phyloP scores from a whole-genome alignment of 108 stramenopile species.

The Thalassiosira profunda region DNA sequence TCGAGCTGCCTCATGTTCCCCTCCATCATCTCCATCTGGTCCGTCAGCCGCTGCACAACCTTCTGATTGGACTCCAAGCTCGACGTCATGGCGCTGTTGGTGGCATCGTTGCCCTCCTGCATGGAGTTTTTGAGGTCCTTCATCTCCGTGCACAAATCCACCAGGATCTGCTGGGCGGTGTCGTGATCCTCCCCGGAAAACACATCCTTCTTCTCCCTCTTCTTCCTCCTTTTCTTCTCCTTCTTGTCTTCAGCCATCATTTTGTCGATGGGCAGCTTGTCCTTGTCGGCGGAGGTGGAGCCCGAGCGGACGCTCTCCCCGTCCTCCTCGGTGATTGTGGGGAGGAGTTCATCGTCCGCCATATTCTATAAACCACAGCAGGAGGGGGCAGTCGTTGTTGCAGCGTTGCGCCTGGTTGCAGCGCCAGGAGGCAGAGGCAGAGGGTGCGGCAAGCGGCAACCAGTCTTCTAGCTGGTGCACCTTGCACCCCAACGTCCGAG shows the following conservation, averaged over 20 bases:
- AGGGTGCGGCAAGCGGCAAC: too few species aligned
- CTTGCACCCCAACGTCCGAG: too few species aligned
- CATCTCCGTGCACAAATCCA: slow-evolving; percentile 53
- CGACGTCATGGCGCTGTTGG: slow-evolving; percentile 14
- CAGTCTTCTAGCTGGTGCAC: too few species aligned
- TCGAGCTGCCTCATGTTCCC: slow-evolving; percentile 41
- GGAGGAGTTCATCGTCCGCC: slow-evolving; percentile 8
- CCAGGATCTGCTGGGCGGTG: slow-evolving; percentile 43
- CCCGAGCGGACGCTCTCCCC: slow-evolving; percentile 18
- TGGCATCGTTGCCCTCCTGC: slow-evolving; percentile 2
- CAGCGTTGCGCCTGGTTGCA: too few species aligned
- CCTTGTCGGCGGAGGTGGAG: slow-evolving; percentile 1
- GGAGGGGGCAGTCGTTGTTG: too few species aligned
- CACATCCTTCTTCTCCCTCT: slow-evolving; percentile 25
- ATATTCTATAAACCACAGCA: too few species aligned
- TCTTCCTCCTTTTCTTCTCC: slow-evolving; percentile 23
- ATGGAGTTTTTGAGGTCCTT: slow-evolving; percentile 39
- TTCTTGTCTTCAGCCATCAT: not conserved
- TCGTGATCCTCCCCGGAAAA: slow-evolving; percentile 16
- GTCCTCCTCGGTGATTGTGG: slow-evolving; percentile 49
- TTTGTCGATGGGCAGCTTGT: not conserved
- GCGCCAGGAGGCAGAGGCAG: too few species aligned
- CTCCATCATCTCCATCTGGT: slow-evolving; percentile 29
- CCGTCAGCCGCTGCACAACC: slow-evolving; percentile 17
- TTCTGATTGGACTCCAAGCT: slow-evolving; percentile 41